phyloP scores from a whole-genome alignment of 257 asterid genomes.

The Ophiorrhiza pumila region DNA sequence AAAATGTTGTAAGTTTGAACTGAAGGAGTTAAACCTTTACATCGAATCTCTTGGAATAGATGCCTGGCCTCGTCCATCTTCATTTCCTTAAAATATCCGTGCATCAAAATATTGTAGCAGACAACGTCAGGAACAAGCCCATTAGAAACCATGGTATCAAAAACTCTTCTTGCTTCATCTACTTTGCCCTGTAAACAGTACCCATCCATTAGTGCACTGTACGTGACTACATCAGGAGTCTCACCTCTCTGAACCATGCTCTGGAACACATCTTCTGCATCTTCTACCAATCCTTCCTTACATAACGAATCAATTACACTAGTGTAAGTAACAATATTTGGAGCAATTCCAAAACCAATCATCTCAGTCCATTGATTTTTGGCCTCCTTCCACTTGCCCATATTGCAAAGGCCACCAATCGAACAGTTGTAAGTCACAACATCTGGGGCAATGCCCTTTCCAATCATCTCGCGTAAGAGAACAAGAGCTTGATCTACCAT shows the following conservation, averaged over 20 bases:
- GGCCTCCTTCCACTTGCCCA: neutral
- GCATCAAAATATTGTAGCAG: slow-evolving; percentile 23
- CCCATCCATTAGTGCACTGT: slow-evolving; percentile 24
- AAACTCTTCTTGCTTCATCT: slow-evolving; percentile 22
- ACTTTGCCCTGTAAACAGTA: slow-evolving; percentile 20
- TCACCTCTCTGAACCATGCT: too few species aligned
- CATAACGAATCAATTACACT: neutral
- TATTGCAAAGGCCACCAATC: too few species aligned
- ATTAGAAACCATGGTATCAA: slow-evolving; percentile 14
- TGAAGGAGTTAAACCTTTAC: slow-evolving; percentile 18
- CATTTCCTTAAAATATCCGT: slow-evolving; percentile 30
- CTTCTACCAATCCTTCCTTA: too few species aligned
- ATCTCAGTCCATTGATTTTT: neutral
- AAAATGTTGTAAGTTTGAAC: slow-evolving; percentile 16
- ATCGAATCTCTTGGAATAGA: slow-evolving; percentile 20
- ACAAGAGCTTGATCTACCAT: slow-evolving; percentile 21
- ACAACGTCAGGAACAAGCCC: slow-evolving; percentile 9
- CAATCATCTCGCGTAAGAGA: too few species aligned
- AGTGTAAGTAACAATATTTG: neutral
- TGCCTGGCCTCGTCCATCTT: slow-evolving; percentile 28
- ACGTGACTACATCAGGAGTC: slow-evolving; percentile 16
- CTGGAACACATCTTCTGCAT: too few species aligned
- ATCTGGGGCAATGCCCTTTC: too few species aligned
- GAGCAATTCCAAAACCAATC: neutral
- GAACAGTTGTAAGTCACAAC: too few species aligned